phyloP scores from a whole-genome alignment of 192 early-diverging fungal species.

The Gigaspora rosea region DNA sequence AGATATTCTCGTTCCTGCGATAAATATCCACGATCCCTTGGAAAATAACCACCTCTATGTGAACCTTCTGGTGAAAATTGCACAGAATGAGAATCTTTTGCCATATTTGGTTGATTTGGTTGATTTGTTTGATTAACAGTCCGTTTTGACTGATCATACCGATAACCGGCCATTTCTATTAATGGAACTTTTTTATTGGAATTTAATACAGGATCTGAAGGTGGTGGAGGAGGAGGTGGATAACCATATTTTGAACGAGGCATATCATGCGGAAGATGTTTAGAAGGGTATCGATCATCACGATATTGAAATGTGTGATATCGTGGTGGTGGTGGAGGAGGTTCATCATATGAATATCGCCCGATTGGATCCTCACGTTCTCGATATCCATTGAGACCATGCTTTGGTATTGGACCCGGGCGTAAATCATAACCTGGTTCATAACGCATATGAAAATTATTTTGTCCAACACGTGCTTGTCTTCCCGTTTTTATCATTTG shows the following conservation, averaged over 20 bases:
- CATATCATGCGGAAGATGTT: slow-evolving; percentile 6
- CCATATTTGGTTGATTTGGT: slow-evolving; percentile 6
- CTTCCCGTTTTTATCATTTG: not conserved
- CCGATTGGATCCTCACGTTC: not conserved
- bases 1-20: slow-evolving; percentile 5
- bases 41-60: not conserved
- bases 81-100: not conserved
- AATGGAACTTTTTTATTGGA: slow-evolving; percentile 10
- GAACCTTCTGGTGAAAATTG: not conserved
- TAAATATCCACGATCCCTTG: slow-evolving; percentile 14
- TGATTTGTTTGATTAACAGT: slow-evolving; percentile 4
- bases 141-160: slow-evolving; percentile 25
- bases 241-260: slow-evolving; percentile 11
- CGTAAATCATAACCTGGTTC: not conserved
- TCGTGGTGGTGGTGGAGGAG: not conserved
- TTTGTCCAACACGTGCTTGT: not conserved
- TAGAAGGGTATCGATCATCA: not conserved
- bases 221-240: not conserved
- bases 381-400: slow-evolving; percentile 20
- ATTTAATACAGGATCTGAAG: slow-evolving; percentile 7
- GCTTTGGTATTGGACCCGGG: not conserved
- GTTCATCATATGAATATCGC: not conserved
- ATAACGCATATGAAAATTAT: not conserved
- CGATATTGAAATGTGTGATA: not conserved
- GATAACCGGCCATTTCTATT: slow-evolving; percentile 32